A percentile compares a stretch with the other conserved stretches of the same genome.
phyloP scores from a whole-genome alignment of 1,284 basidiomycete species.

The Boletus hoseneyae region DNA sequence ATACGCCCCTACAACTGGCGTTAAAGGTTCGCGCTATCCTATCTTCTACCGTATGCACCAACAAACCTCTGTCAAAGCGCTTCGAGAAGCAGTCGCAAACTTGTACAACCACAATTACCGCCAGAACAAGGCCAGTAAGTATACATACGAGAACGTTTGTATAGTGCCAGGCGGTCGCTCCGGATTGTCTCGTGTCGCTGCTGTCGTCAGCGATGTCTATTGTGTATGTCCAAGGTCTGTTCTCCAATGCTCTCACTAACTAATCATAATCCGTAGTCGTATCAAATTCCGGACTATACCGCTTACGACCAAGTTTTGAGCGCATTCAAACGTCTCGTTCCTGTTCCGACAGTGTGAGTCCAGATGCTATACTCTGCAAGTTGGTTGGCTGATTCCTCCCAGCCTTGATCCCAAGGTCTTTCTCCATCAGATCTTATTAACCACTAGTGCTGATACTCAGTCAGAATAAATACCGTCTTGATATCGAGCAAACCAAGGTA shows the following conservation, averaged over 20 bases:
- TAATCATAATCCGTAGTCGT: slow-evolving; percentile 48
- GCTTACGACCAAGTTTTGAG: slow-evolving; percentile 83
- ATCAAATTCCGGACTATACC: slow-evolving; percentile 87
- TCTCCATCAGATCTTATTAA: slow-evolving; percentile 2
- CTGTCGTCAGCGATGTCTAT: slow-evolving; percentile 84
- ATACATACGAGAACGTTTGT: slow-evolving; percentile 88
- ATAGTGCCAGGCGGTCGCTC: slow-evolving; percentile 90
- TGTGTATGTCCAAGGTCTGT: slow-evolving; percentile 42
- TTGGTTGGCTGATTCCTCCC: slow-evolving; percentile 14
- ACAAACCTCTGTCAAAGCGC: slow-evolving; percentile 21
- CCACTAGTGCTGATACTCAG: slow-evolving; percentile 10
- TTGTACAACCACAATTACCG: slow-evolving; percentile 89
- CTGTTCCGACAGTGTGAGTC: slow-evolving; percentile 81
- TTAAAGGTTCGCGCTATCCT: slow-evolving; percentile 57
- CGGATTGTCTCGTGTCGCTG: slow-evolving; percentile 86
- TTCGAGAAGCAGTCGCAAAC: slow-evolving; percentile 77
- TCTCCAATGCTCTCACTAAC: slow-evolving; percentile 2
- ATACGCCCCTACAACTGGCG: slow-evolving; percentile 91
- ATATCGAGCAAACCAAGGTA: slow-evolving; percentile 71
- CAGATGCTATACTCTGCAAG: neutral
- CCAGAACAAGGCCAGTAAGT: slow-evolving; percentile 73
- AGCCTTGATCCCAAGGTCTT: slow-evolving; percentile 59
- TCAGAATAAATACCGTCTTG: slow-evolving; percentile 63
- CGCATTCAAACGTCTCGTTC: slow-evolving; percentile 86
- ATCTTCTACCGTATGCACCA: neutral